phyloP scores from a whole-genome alignment of 1,139 yeast species.

The Tardiomyces blankii region DNA sequence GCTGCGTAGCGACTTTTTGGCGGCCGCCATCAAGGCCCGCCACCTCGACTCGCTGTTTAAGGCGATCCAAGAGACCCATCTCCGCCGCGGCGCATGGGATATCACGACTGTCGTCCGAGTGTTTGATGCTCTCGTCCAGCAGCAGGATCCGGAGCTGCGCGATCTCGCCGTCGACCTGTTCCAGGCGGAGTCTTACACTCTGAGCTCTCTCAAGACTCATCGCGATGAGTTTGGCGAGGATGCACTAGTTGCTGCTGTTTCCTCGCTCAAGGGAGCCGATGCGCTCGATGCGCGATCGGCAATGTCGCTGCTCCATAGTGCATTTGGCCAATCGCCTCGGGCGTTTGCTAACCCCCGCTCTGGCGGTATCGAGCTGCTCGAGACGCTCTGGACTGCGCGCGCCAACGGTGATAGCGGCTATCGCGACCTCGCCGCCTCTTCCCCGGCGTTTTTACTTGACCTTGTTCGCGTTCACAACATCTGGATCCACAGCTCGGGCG shows the following conservation, averaged over 20 bases:
- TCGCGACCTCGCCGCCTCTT: slow-evolving; percentile 2
- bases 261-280: neutral
- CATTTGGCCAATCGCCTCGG: slow-evolving; percentile 3
- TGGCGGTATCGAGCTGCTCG: slow-evolving; percentile 11
- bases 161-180: slow-evolving; percentile 11
- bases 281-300: neutral
- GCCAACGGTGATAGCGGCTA: slow-evolving; percentile 2
- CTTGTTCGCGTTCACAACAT: slow-evolving; percentile 12
- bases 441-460: slow-evolving; percentile 9
- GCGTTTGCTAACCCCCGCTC: slow-evolving; percentile 13
- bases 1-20: slow-evolving; percentile 12
- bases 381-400: slow-evolving; percentile 11
- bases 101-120: slow-evolving; percentile 19
- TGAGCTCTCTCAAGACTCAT: slow-evolving; percentile 13
- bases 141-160: slow-evolving; percentile 10
- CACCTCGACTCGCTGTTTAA: slow-evolving; percentile 17
- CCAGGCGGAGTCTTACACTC: slow-evolving; percentile 14
- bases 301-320: neutral
- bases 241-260: slow-evolving; percentile 2
- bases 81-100: slow-evolving; percentile 24
- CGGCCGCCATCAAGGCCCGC: slow-evolving; percentile 11
- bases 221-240: slow-evolving; percentile 6
- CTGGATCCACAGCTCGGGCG: slow-evolving; percentile 15
- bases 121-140: slow-evolving; percentile 10
- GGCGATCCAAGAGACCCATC: slow-evolving; percentile 22